Evolutionary conservation across 345 rosid species (phyloP), one percentile per base, ranked within the genome.

Genomic region (Pelargonium nanum): DNA sequence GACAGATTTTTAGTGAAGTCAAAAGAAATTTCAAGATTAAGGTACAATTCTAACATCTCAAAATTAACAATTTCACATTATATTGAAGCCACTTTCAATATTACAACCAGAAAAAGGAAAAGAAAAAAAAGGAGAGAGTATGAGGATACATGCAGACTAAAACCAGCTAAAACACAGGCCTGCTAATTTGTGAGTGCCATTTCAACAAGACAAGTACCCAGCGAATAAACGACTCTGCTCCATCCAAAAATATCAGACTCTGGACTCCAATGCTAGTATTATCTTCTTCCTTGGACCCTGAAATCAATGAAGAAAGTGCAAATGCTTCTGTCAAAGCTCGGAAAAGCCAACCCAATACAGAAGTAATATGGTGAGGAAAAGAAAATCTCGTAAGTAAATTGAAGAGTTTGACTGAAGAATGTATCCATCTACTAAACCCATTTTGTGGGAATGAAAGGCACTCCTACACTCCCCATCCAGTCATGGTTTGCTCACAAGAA

Each of bases 211-310:
- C 40, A 5, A 30, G 40, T 30, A 30, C 40, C 40, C 48, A 15
- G 2, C 17, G n/a, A n/a, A n/a, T n/a, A 40, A 40, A 40, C 9
- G 48, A 6, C 48, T 0, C 48, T 2, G 48, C 48, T 40, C 16
- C 17, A 9, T 34, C 45, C 40, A 19, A 48, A 0, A 7, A 16
- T 20, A 59, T 78, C 74, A 89, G 57, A 73, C 83, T 72, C 75
- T 84, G 6, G 92, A 78, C 74, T 82, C 96, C 80, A 93, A 70
- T 51, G 91, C 96, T 61, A 87, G 75, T 4, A 84, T 77, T 76
- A 93, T 93, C 80, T 93, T 93, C 86, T 93, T 93, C 69, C 99
- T 83, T 26, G 99, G 99, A 13, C 99, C 99, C 97, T 93, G 80
- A 58, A 76, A 76, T 65, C 72, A 64, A 56, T 9, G 13, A 8